Evolutionary conservation across 371 early-diverging fungal species (phyloP).

Genomic region (Circinella minor): DNA sequence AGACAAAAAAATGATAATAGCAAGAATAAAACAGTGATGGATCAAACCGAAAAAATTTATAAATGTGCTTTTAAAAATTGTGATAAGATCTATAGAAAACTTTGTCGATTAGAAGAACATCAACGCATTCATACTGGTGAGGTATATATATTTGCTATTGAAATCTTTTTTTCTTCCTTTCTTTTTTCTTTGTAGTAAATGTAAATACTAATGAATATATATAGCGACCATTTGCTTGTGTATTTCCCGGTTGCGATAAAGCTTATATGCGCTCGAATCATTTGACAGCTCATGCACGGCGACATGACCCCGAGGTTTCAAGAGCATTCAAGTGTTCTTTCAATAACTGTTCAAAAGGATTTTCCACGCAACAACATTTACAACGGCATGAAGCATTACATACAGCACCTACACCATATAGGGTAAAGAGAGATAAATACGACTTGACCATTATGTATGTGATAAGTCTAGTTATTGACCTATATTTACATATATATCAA

Average conservation of each 20-base stretch:
- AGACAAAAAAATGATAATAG: neutral
- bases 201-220: neutral
- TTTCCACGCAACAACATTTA: constrained; percentile 48
- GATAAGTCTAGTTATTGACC: neutral
- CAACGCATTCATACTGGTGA: constrained; percentile 66
- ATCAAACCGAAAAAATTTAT: neutral
- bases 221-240: constrained; percentile 63
- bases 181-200: neutral
- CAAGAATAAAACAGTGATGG: neutral
- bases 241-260: constrained; percentile 58
- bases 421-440: constrained; percentile 24
- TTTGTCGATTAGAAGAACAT: constrained; percentile 59
- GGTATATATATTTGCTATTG: constrained; percentile 30
- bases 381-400: constrained; percentile 54
- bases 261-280: constrained; percentile 60
- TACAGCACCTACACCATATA: constrained; percentile 35
- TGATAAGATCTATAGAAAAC: constrained; percentile 58
- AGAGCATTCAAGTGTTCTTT: constrained; percentile 44
- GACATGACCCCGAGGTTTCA: constrained; percentile 49
- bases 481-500: neutral
- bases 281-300: constrained; percentile 59
- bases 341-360: constrained; percentile 39
- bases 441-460: too few relatives aligned
- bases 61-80: constrained; percentile 35
- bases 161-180: neutral